Percentiles rank a stretch among this genome's conserved stretches.
These are phyloP conservation scores for Fusarium keratoplasticum DNA, from an alignment of 2,329 filamentous ascomycete species.

Conservation along the genomic window DNA sequence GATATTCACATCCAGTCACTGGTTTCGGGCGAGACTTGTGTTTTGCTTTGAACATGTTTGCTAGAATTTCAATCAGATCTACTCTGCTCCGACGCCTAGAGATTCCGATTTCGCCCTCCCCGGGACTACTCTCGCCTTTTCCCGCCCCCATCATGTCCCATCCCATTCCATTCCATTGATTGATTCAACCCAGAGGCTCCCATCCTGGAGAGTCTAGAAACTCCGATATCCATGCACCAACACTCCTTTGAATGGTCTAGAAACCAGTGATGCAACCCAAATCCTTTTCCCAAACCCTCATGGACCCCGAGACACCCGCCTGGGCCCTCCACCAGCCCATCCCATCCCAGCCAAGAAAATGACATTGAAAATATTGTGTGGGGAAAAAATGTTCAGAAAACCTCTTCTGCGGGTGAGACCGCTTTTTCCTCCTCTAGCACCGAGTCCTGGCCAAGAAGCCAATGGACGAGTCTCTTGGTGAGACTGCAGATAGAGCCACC, in stretches of 20 bases:
- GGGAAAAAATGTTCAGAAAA: conserved; percentile 18
- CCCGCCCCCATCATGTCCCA: conserved; percentile 3
- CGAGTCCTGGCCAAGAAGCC: conserved; percentile 30
- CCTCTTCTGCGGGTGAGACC: conserved; percentile 22
- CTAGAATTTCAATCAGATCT: conserved; percentile 20
- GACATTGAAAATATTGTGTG: conserved; percentile 18
- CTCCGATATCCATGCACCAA: conserved; percentile 27
- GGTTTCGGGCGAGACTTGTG: neutral
- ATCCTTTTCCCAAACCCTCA: conserved; percentile 5
- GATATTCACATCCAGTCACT: neutral
- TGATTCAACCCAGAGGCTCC: conserved; percentile 22
- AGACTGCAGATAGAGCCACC: conserved; percentile 31
- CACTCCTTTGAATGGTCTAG: conserved; percentile 35
- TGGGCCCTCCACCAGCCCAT: neutral
- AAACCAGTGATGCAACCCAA: conserved; percentile 34
- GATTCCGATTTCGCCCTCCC: conserved; percentile 23
- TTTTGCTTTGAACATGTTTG: neutral
- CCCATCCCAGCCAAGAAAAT: conserved; percentile 2
- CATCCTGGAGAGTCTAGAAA: conserved; percentile 36
- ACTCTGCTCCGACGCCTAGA: conserved; percentile 26
- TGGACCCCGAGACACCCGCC: neutral
- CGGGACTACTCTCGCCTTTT: conserved; percentile 27
- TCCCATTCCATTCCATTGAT: neutral
- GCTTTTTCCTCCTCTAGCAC: conserved; percentile 26
- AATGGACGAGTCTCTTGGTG: conserved; percentile 17